Evolutionary conservation across 106 monocot species (phyloP).

Genomic region (Apostasia ramifera): DNA sequence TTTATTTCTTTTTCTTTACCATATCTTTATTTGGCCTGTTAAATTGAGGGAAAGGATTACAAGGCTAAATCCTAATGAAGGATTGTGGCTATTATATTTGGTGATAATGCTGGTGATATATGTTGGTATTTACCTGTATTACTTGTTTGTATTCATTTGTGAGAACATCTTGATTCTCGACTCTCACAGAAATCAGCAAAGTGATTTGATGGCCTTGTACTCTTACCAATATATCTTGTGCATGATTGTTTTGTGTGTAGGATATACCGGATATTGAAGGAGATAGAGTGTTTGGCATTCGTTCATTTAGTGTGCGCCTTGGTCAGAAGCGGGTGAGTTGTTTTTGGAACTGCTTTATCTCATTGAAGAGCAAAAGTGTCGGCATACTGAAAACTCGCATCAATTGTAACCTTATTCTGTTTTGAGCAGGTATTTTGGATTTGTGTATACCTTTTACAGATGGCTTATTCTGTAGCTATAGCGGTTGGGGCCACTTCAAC

Average conservation of each 20-base stretch:
- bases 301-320: slow-evolving; percentile 80
- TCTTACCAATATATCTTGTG: not conserved
- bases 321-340: slow-evolving; percentile 66
- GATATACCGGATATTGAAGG: slow-evolving; percentile 99
- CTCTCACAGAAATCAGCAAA: too few species aligned
- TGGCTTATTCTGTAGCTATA: slow-evolving; percentile 72
- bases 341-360: not conserved
- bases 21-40: too few species aligned
- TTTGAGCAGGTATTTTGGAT: slow-evolving; percentile 84
- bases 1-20: too few species aligned
- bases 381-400: not conserved
- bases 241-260: slow-evolving; percentile 15
- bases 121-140: too few species aligned
- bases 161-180: too few species aligned
- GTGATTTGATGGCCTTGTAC: not conserved
- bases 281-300: slow-evolving; percentile 88
- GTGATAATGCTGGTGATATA: too few species aligned
- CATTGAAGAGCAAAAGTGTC: not conserved
- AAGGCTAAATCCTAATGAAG: not conserved
- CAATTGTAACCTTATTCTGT: not conserved
- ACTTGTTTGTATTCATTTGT: too few species aligned
- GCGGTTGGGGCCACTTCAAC: slow-evolving; percentile 66
- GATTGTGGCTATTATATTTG: not conserved
- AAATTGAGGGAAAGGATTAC: not conserved
- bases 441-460: slow-evolving; percentile 81